Evolutionary conservation across 2,329 filamentous ascomycete species (phyloP).

Genomic region (Aureobasidium uvarum): DNA sequence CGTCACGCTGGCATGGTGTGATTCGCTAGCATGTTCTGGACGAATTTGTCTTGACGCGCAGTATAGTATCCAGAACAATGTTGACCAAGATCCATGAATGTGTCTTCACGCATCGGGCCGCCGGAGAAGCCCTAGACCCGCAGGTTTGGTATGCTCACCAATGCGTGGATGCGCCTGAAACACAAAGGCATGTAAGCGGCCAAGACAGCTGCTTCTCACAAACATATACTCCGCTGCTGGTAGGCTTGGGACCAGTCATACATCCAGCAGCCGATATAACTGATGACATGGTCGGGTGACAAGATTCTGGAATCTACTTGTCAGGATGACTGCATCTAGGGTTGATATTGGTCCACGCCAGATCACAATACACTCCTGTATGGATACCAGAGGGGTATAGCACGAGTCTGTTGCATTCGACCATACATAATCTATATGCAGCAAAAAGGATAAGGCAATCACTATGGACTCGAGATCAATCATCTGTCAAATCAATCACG

Average conservation of each 20-base stretch:
- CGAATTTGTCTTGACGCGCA: background rate
- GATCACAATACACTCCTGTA: background rate
- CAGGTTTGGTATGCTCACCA: background rate
- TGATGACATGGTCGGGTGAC: background rate
- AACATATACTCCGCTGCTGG: background rate
- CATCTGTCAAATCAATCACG: conserved; percentile 8
- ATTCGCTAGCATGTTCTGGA: background rate
- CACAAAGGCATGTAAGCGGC: background rate
- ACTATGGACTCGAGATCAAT: conserved; percentile 3
- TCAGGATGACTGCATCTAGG: background rate
- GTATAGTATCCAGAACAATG: background rate
- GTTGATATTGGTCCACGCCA: background rate
- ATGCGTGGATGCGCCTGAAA: conserved; percentile 10
- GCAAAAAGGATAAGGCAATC: background rate
- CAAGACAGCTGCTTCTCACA: background rate
- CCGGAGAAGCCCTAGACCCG: background rate
- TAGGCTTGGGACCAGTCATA: background rate
- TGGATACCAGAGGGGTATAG: background rate
- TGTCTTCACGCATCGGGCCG: background rate
- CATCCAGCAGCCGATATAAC: background rate
- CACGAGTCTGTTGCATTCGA: background rate
- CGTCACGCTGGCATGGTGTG: conserved; percentile 21
- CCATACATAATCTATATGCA: background rate
- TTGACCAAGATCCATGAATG: background rate
- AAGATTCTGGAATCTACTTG: background rate